These are phyloP conservation scores for Ramaria rubella DNA, from an alignment of 768 basidiomycete species.

Conservation along the genomic window DNA sequence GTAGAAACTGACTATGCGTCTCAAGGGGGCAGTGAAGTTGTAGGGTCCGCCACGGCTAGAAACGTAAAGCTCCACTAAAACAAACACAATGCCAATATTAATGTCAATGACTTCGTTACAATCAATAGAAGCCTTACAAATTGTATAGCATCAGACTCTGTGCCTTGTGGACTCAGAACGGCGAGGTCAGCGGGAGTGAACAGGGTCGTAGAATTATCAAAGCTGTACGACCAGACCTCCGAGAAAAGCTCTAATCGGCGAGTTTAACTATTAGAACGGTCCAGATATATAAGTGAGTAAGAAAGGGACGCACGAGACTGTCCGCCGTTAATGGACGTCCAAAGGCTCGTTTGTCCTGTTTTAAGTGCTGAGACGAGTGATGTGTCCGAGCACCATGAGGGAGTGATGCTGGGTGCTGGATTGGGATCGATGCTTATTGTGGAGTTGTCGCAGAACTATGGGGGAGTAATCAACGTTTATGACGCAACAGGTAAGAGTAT, in stretches of 20 bases:
- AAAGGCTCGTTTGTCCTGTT: conserved; percentile 32
- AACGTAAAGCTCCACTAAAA: neutral
- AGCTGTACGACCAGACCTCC: conserved; percentile 37
- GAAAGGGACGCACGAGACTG: conserved; percentile 21
- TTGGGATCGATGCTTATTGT: conserved; percentile 19
- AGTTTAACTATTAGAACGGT: neutral
- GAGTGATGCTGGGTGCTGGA: conserved; percentile 15
- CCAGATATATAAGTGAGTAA: neutral
- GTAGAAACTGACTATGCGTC: too few relatives aligned
- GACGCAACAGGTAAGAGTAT: too few relatives aligned
- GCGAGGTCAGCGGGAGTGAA: conserved; percentile 37
- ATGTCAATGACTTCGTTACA: neutral
- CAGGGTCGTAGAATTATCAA: conserved; percentile 27
- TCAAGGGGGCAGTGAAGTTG: too few relatives aligned
- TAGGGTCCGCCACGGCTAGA: neutral
- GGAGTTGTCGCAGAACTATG: conserved; percentile 15
- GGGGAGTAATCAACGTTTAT: too few relatives aligned
- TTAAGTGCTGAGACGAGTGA: conserved; percentile 27
- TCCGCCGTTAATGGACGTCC: conserved; percentile 34
- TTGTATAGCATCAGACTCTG: conserved; percentile 39
- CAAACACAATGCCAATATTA: neutral
- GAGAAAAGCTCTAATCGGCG: conserved; percentile 30
- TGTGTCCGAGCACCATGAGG: conserved; percentile 34
- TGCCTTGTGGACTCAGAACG: conserved; percentile 32
- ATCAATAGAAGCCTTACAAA: conserved; percentile 13